Conservation (phyloP, 106 monocot genomes). For the Alisma plantagoaquatica region DNA sequence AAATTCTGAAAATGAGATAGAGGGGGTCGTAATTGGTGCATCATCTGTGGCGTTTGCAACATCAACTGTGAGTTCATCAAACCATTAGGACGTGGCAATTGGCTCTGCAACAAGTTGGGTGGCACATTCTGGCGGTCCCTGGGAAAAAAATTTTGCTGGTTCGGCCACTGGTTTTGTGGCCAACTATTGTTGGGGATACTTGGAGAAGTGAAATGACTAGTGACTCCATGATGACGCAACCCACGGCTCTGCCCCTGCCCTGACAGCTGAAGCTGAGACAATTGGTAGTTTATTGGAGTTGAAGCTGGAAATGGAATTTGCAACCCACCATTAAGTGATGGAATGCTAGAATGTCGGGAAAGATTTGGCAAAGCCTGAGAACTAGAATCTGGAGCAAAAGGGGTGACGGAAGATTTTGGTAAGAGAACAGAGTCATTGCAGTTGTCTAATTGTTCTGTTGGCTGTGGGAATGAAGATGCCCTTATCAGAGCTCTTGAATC, state of each 20-base stretch:
- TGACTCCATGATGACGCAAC: slow-evolving; percentile 16
- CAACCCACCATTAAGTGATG: too few species aligned
- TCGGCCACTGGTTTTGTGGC: slow-evolving; percentile 20
- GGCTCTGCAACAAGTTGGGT: slow-evolving; percentile 32
- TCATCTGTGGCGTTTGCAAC: slow-evolving; percentile 22
- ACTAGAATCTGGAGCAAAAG: slow-evolving; percentile 7
- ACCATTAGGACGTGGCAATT: slow-evolving; percentile 27
- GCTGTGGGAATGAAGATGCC: slow-evolving; percentile 31
- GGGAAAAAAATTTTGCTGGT: slow-evolving; percentile 13
- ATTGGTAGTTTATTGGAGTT: slow-evolving; percentile 6
- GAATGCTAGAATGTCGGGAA: slow-evolving; percentile 1
- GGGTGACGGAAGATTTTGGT: slow-evolving; percentile 24
- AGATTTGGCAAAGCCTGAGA: slow-evolving; percentile 8
- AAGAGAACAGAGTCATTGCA: slow-evolving; percentile 11
- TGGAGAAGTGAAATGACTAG: slow-evolving; percentile 15
- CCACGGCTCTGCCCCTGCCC: slow-evolving; percentile 28
- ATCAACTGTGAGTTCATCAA: slow-evolving; percentile 20
- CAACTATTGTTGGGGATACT: slow-evolving; percentile 8
- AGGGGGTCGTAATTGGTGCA: slow-evolving; percentile 21
- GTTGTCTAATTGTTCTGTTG: slow-evolving; percentile 14
- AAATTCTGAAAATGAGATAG: slow-evolving; percentile 22
- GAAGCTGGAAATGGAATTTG: slow-evolving; percentile 9
- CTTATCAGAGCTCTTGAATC: slow-evolving; percentile 19
- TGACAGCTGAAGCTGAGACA: slow-evolving; percentile 22
- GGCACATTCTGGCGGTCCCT: slow-evolving; percentile 18